Base-by-base conservation (phyloP, 768 basidiomycete genomes). In the Leccinum subgranulosum region DNA sequence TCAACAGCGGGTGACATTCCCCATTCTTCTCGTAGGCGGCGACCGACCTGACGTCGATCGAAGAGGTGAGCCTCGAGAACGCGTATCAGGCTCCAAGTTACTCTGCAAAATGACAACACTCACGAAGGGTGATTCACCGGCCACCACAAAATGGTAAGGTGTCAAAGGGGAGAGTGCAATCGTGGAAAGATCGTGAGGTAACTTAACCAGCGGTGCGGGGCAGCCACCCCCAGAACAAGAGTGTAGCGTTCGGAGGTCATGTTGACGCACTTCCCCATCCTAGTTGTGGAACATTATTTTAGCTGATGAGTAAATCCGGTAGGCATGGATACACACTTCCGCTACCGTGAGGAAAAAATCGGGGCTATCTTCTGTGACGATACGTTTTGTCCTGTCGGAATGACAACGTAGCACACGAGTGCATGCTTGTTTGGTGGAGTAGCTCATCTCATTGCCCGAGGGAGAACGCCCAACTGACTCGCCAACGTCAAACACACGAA, bases 241-340 rank as follows among this genome's bases (percentile, higher is more conserved):
- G 70, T 95, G 84, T 8, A 83, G 72, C 10, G 80, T 80, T 52
- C 93, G 78, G 46, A 95, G 73, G 67, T 96, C 93, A 68, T 95
- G 93, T 66, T 94, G 92, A 25, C 93, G 82, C 10, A 94, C 92
- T 28, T 86, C 81, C 4, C 91, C 92, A 72, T 96, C 93, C 87
- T 93, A 66, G 59, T 43, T 70, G 36, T 58, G 61, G 31, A 72
- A 54, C 57, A 52, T 53, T 11, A 52, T 53, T 11, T 70, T 58
- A 49, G 69, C 64, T 9, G 10, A 15, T 15, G 17, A 34, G 17
- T 25, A 12, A 23, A 53, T n/a, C n/a, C 14, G 12, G 48, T n/a
- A 15, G 28, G 31, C 28, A 54, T 29, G 25, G 17, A 15, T 49
- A 69, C 79, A 31, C 52, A 87, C 89, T 81, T 92, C 89, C n/a